Percentiles rank a stretch among this genome's conserved stretches.
Evolutionary conservation across 1,284 basidiomycete genomes (phyloP).

Genomic region (Rhodotorula sp.): DNA sequence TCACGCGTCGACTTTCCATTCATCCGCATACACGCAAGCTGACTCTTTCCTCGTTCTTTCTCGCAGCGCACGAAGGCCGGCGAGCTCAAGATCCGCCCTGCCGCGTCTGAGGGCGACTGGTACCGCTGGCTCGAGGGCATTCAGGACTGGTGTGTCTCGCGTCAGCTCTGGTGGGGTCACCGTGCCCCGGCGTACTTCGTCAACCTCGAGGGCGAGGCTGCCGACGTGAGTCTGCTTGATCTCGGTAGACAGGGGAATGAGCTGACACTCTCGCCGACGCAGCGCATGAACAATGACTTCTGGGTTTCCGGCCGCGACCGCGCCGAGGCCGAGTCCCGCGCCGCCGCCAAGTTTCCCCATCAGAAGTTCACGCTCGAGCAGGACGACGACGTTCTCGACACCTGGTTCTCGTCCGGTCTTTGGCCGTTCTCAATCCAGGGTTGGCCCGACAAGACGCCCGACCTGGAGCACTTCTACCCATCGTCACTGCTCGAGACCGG

Average conservation of each 20-base stretch:
- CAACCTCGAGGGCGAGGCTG: conserved; percentile 72
- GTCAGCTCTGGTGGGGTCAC: conserved; percentile 99
- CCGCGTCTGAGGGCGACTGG: conserved; percentile 89
- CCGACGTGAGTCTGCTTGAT: conserved; percentile 57
- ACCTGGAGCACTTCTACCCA: conserved; percentile 82
- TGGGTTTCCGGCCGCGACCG: conserved; percentile 88
- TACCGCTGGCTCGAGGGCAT: conserved; percentile 94
- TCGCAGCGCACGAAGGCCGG: conserved; percentile 78
- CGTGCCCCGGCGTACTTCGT: conserved; percentile 94
- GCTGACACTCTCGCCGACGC: background rate
- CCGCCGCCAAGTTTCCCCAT: conserved; percentile 68
- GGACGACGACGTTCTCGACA: conserved; percentile 97
- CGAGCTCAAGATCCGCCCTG: conserved; percentile 79
- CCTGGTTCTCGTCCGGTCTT: conserved; percentile 97
- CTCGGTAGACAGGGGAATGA: background rate
- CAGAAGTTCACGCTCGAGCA: conserved; percentile 78
- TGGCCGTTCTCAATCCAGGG: conserved; percentile 99
- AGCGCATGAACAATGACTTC: conserved; percentile 68
- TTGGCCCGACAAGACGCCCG: conserved; percentile 86
- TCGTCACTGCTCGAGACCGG: conserved; percentile 89
- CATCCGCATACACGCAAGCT: background rate
- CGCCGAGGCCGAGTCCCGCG: conserved; percentile 78
- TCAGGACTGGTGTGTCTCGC: conserved; percentile 99
- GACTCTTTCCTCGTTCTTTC: background rate
- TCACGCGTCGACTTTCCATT: background rate